Conservation (phyloP, 2,329 filamentous ascomycete genomes). For the Trichoderma breve region DNA sequence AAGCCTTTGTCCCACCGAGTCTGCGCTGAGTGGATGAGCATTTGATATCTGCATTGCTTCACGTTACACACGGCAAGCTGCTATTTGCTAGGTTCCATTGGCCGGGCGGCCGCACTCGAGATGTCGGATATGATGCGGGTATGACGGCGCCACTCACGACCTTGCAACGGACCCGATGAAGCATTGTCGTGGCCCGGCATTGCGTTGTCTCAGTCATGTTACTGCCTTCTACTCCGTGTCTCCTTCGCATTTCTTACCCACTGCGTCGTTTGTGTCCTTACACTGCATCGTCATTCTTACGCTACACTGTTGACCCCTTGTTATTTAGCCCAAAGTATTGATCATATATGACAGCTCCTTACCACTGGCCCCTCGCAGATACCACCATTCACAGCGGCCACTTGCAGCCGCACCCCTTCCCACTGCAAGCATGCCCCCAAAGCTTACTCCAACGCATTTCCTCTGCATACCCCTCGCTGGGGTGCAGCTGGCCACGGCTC, state of each 20-base stretch:
- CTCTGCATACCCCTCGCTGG: conserved; percentile 70
- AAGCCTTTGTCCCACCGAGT: background rate
- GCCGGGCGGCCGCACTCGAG: background rate
- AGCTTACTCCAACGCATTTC: conserved; percentile 65
- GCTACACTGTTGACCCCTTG: background rate
- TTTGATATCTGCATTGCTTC: background rate
- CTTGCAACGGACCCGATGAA: background rate
- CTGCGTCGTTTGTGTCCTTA: background rate
- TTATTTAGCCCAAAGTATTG: background rate
- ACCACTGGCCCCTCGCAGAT: conserved; percentile 7
- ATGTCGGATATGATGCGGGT: background rate
- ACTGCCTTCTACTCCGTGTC: background rate
- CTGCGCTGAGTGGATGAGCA: background rate
- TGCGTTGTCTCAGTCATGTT: background rate
- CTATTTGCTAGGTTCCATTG: background rate
- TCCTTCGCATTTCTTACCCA: background rate
- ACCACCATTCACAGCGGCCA: background rate
- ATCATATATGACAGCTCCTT: conserved; percentile 14
- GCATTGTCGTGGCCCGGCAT: background rate
- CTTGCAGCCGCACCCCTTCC: background rate
- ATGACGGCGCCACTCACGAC: background rate
- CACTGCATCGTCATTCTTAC: background rate
- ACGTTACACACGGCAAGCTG: background rate
- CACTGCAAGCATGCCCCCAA: conserved; percentile 35
- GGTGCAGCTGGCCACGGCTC: conserved; percentile 61